Base-by-base conservation (phyloP, 305 asterid genomes). In the Ajuga reptans region DNA sequence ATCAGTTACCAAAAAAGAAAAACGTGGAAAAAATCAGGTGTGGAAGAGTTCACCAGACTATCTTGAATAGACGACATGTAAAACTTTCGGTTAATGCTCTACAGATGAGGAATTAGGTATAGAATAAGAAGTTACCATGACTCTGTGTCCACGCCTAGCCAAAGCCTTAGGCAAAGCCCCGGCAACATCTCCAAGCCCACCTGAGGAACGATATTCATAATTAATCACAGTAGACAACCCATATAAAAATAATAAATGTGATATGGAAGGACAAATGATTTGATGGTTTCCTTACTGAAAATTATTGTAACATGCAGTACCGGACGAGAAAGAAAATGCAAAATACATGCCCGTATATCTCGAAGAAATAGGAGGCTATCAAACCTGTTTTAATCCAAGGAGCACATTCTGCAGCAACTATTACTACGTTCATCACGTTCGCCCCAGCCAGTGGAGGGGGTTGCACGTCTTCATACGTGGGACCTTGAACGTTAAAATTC, bases 131-230 rank as follows among this genome's bases (percentile, higher is more conserved):
- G 39, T 85, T 83, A 93, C 98, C 99, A 93, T 93, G 82, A 93
- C 96, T 77, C 96, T 85, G 79, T 92, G 98, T 51, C 98, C 98
- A 66, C 97, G 93, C 73, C 92, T 85, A 66, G 97, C 95, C 83
- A 92, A 92, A 75, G 95, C 97, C 82, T 92, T 90, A 7, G 98
- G 97, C 75, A 90, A 80, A 59, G 96, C 96, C 63, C 97, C 98
- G 67, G 95, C 96, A 82, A 93, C 99, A 87, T 93, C 99, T 64
- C 97, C 99, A 74, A 93, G 97, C 75, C 97, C 97, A 80, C 99
- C 97, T 93, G 77, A 64, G 68, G 21, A 74, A 65, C 60, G 61
- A 49, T 12, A 58, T 69, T 68, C 61, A 59, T 33, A 58, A 21
- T 73, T 55, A 75, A 69, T 57, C 63, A 50, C 63, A 45, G 68